Evolutionary conservation across 73 alveolate species (phyloP).

Genomic region (Tetrahymena thermophila): DNA sequence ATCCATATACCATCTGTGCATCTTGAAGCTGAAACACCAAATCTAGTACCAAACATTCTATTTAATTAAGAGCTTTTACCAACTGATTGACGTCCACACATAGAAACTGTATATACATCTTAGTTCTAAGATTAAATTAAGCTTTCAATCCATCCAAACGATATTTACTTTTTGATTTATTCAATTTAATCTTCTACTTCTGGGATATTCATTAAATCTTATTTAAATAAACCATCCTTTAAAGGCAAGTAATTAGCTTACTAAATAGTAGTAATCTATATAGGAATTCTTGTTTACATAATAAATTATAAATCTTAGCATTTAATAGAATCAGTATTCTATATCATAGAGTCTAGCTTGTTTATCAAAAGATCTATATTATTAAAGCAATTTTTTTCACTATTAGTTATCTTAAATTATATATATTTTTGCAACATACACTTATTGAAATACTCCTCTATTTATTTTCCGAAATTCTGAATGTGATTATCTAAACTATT

Average conservation of each 20-base stretch:
- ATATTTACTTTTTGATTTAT: neutral
- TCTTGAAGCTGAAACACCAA: conserved; percentile 53
- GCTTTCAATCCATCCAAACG: neutral
- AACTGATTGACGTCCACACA: conserved; percentile 41
- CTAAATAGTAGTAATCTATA: neutral
- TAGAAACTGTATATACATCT: conserved; percentile 17
- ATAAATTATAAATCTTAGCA: neutral
- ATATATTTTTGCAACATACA: neutral
- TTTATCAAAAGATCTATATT: neutral
- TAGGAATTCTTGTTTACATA: neutral
- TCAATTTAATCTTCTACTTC: neutral
- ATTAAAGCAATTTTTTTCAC: neutral
- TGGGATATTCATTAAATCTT: neutral
- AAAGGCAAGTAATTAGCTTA: neutral
- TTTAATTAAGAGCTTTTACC: conserved; percentile 54
- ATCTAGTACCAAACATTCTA: conserved; percentile 51
- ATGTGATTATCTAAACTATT: no score
- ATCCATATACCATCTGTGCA: conserved; percentile 69
- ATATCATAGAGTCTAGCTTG: neutral
- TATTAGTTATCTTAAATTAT: neutral
- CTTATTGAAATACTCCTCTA: no score
- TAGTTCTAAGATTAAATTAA: neutral
- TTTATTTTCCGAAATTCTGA: no score
- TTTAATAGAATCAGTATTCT: neutral
- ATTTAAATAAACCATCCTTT: neutral